Evolutionary conservation across 768 basidiomycete genomes (phyloP).

Genomic region (Mycena albidolilacea): DNA sequence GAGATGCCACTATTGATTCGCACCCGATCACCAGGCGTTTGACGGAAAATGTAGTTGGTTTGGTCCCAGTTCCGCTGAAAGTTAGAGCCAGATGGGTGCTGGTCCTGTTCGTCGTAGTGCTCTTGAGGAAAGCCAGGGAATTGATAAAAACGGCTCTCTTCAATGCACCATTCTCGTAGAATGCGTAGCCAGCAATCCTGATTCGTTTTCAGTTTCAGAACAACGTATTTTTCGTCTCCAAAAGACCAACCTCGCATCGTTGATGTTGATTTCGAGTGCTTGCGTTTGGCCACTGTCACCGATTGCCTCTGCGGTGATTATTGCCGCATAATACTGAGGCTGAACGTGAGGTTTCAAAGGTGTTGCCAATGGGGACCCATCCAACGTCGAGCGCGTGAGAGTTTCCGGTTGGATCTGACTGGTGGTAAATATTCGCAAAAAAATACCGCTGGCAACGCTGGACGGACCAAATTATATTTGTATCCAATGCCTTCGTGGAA

Average conservation of each 20-base stretch:
- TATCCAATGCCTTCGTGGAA: constrained; percentile 81
- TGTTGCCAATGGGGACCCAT: constrained; percentile 64
- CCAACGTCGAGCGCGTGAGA: constrained; percentile 69
- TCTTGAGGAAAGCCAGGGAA: constrained; percentile 63
- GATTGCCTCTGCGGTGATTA: constrained; percentile 72
- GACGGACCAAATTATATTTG: constrained; percentile 75
- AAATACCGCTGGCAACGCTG: too few relatives aligned
- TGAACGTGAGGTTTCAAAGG: constrained; percentile 74
- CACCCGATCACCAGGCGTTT: constrained; percentile 67
- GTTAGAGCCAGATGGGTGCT: constrained; percentile 59
- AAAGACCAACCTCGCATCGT: constrained; percentile 43
- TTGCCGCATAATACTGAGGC: constrained; percentile 75
- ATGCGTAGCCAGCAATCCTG: constrained; percentile 72
- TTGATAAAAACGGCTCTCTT: constrained; percentile 72
- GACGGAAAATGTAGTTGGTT: constrained; percentile 54
- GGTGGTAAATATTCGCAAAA: neutral
- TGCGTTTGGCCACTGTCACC: constrained; percentile 59
- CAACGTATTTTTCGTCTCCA: too few relatives aligned
- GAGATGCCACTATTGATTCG: constrained; percentile 28
- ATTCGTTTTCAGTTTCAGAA: constrained; percentile 28
- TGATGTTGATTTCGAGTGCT: constrained; percentile 64
- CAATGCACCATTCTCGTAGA: constrained; percentile 64
- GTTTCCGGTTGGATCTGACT: constrained; percentile 74
- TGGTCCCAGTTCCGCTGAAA: constrained; percentile 48
- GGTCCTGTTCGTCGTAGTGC: constrained; percentile 50